Evolutionary conservation across 768 basidiomycete species (phyloP).

Genomic region (Suillus hirtellus): DNA sequence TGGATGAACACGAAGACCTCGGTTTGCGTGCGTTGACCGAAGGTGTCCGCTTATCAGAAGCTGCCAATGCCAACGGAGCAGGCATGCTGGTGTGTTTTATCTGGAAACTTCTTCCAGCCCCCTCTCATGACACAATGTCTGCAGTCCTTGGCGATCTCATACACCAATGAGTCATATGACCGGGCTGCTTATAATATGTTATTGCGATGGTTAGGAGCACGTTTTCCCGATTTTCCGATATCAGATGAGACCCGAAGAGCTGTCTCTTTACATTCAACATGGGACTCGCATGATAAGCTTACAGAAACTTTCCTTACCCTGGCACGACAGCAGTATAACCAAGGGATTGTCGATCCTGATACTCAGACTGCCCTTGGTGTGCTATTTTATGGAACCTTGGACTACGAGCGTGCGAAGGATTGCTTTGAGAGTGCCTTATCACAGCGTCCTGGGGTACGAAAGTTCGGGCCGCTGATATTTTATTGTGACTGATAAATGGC

Average conservation of each 20-base stretch:
- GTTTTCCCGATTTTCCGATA: constrained; percentile 57
- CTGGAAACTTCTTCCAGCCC: background rate
- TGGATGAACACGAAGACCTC: constrained; percentile 86
- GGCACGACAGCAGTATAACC: constrained; percentile 78
- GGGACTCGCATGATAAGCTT: constrained; percentile 80
- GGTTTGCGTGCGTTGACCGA: constrained; percentile 79
- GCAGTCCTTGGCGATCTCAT: constrained; percentile 93
- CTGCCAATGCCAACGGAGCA: constrained; percentile 58
- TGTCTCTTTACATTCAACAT: constrained; percentile 57
- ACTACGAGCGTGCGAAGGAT: constrained; percentile 89
- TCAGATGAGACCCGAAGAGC: constrained; percentile 57
- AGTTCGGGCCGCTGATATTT: constrained; percentile 17
- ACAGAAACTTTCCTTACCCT: constrained; percentile 82
- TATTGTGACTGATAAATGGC: constrained; percentile 1
- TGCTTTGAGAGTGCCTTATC: constrained; percentile 90
- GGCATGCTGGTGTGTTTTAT: constrained; percentile 67
- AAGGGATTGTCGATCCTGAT: constrained; percentile 78
- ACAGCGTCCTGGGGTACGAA: constrained; percentile 65
- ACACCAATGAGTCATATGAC: constrained; percentile 92
- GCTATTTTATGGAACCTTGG: constrained; percentile 83
- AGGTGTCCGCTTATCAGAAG: constrained; percentile 68
- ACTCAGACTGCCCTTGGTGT: constrained; percentile 93
- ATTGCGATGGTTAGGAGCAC: constrained; percentile 77
- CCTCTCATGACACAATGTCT: constrained; percentile 2
- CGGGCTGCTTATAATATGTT: constrained; percentile 83